A percentile compares a stretch with the other conserved stretches of the same genome.
These are phyloP conservation scores for Harringtonia aguacate DNA, from an alignment of 2,329 filamentous ascomycete genomes.

Conservation along the genomic window DNA sequence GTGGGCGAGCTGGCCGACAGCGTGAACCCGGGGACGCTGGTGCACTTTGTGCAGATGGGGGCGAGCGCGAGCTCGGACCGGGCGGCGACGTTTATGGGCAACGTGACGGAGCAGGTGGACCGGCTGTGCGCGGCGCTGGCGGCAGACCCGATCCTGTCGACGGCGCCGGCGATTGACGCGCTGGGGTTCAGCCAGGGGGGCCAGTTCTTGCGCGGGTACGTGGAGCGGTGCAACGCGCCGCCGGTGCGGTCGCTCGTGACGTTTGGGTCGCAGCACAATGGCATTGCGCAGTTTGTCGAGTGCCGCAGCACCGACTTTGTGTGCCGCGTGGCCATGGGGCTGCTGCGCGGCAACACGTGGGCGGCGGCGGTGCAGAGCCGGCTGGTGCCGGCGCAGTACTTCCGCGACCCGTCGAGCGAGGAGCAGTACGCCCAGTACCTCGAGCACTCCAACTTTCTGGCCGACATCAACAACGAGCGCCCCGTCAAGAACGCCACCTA, in stretches of 20 bases:
- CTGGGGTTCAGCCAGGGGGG: slow-evolving; percentile 94
- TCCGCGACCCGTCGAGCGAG: slow-evolving; percentile 54
- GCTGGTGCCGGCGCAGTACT: slow-evolving; percentile 92
- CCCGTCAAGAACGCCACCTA: slow-evolving; percentile 53
- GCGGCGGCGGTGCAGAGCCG: slow-evolving; percentile 62
- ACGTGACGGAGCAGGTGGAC: slow-evolving; percentile 68
- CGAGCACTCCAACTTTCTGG: slow-evolving; percentile 73
- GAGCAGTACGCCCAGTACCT: slow-evolving; percentile 66
- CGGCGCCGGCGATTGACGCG: slow-evolving; percentile 76
- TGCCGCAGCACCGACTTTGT: slow-evolving; percentile 66
- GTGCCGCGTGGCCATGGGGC: slow-evolving; percentile 67
- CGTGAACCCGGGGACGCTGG: slow-evolving; percentile 71
- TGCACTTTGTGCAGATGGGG: slow-evolving; percentile 68
- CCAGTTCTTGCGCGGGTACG: slow-evolving; percentile 84
- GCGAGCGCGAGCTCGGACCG: slow-evolving; percentile 59
- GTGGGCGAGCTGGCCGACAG: slow-evolving; percentile 62
- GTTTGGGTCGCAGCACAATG: slow-evolving; percentile 86
- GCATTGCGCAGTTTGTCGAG: slow-evolving; percentile 71
- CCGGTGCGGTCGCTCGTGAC: slow-evolving; percentile 72
- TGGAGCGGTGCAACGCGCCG: slow-evolving; percentile 75
- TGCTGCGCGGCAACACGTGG: slow-evolving; percentile 77
- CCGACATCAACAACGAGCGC: slow-evolving; percentile 94
- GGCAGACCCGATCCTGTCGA: slow-evolving; percentile 66
- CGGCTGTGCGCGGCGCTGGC: slow-evolving; percentile 70
- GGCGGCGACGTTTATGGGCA: slow-evolving; percentile 81